Conservation (phyloP, 2,329 filamentous ascomycete genomes). For the Cercospora zeae-maydis region DNA sequence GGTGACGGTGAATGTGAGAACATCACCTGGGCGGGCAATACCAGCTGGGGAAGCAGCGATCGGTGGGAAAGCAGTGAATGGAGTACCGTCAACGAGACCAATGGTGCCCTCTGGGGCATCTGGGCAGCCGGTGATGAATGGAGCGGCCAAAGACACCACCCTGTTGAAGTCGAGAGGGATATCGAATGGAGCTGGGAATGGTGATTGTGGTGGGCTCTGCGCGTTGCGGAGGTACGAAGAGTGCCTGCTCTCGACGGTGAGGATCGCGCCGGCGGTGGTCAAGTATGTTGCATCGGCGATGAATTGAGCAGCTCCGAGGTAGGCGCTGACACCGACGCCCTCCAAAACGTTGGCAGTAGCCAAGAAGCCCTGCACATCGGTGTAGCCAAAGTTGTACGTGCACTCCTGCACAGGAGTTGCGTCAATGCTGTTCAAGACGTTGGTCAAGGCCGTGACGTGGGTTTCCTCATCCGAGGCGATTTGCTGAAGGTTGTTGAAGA, state of each 20-base stretch:
- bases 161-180: slow-evolving; percentile 56
- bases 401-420: slow-evolving; percentile 53
- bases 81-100: background rate
- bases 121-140: slow-evolving; percentile 59
- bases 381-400: slow-evolving; percentile 52
- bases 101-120: slow-evolving; percentile 48
- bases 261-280: slow-evolving; percentile 59
- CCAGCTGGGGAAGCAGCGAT: slow-evolving; percentile 20
- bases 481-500: slow-evolving; percentile 57
- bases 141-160: slow-evolving; percentile 61
- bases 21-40: slow-evolving; percentile 23
- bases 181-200: slow-evolving; percentile 60
- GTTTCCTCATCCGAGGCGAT: slow-evolving; percentile 56
- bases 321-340: slow-evolving; percentile 56
- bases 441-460: slow-evolving; percentile 57
- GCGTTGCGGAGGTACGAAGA: slow-evolving; percentile 52
- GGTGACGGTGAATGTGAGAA: slow-evolving; percentile 25
- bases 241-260: slow-evolving; percentile 64
- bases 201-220: slow-evolving; percentile 37
- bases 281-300: slow-evolving; percentile 58
- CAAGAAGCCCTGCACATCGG: slow-evolving; percentile 46
- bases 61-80: slow-evolving; percentile 40
- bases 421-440: slow-evolving; percentile 44
- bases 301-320: slow-evolving; percentile 59
- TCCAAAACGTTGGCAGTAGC: slow-evolving; percentile 54